These are phyloP conservation scores for Penicillium argentinense DNA, from an alignment of 495 filamentous ascomycete species.

Conservation along the genomic window DNA sequence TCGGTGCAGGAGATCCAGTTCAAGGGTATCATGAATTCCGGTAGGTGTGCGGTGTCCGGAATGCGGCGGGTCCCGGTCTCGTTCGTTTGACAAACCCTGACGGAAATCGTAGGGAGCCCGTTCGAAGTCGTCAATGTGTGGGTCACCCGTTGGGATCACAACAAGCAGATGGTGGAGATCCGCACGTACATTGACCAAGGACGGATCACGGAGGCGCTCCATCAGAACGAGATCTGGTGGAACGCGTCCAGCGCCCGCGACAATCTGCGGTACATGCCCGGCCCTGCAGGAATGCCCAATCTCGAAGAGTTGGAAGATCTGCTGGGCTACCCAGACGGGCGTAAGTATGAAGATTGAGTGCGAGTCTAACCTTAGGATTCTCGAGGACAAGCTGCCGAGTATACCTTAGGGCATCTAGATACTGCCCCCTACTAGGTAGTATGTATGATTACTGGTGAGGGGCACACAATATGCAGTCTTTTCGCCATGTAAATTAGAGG, in stretches of 20 bases:
- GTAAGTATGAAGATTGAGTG: slow-evolving; percentile 21
- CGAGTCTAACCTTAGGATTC: background rate
- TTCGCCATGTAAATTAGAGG: no score
- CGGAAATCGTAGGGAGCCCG: slow-evolving; percentile 29
- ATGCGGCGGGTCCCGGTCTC: no score
- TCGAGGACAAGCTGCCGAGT: no score
- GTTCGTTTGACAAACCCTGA: no score
- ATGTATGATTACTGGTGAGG: no score
- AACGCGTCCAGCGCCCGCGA: slow-evolving; percentile 32
- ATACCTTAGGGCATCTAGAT: no score
- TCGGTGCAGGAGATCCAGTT: slow-evolving; percentile 37
- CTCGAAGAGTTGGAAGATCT: slow-evolving; percentile 26
- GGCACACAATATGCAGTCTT: no score
- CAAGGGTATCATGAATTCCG: slow-evolving; percentile 36
- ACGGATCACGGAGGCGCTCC: slow-evolving; percentile 29
- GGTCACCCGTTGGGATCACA: slow-evolving; percentile 35
- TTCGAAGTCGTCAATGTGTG: slow-evolving; percentile 41
- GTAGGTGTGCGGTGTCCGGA: slow-evolving; percentile 14
- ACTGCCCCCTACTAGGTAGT: no score
- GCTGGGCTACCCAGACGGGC: slow-evolving; percentile 33
- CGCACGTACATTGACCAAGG: slow-evolving; percentile 36
- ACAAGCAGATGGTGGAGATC: slow-evolving; percentile 37
- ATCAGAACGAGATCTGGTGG: slow-evolving; percentile 41
- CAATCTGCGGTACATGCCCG: slow-evolving; percentile 36
- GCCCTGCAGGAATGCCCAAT: slow-evolving; percentile 39